Evolutionary conservation across 148 eudicot species (phyloP).

Genomic region (Rhododendron vialii): DNA sequence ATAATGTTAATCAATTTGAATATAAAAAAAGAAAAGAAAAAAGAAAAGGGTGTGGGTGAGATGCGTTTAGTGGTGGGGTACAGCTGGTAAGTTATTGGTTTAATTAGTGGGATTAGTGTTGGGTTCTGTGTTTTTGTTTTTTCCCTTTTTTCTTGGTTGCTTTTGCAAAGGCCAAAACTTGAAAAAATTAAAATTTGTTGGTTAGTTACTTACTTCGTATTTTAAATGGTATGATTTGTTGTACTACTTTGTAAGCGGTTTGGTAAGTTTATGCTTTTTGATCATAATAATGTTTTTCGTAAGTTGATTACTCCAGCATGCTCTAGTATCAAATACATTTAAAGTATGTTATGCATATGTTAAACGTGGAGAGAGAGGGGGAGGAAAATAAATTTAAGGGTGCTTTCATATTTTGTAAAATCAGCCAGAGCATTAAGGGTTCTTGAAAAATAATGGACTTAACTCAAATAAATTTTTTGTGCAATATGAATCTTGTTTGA

Average conservation of each 20-base stretch:
- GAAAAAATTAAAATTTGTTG: background rate
- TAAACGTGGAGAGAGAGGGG: no score
- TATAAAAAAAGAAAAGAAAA: no score
- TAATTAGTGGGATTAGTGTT: background rate
- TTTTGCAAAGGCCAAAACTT: background rate
- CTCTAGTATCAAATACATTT: no score
- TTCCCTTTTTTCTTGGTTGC: background rate
- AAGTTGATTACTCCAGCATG: no score
- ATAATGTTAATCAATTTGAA: background rate
- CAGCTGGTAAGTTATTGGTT: background rate
- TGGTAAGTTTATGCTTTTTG: background rate
- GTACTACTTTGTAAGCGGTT: background rate
- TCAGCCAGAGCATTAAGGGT: no score
- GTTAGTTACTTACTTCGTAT: background rate
- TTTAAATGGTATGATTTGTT: background rate
- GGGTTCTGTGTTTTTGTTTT: background rate
- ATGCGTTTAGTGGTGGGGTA: background rate
- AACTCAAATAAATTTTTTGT: no score
- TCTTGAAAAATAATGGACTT: no score
- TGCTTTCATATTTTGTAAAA: no score
- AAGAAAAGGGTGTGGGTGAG: background rate
- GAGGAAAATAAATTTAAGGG: no score
- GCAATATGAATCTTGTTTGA: no score
- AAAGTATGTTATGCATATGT: no score
- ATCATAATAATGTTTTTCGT: no score